These are phyloP conservation scores for Paramecium tetraurelia DNA, from an alignment of 73 alveolate species.

Conservation along the genomic window DNA sequence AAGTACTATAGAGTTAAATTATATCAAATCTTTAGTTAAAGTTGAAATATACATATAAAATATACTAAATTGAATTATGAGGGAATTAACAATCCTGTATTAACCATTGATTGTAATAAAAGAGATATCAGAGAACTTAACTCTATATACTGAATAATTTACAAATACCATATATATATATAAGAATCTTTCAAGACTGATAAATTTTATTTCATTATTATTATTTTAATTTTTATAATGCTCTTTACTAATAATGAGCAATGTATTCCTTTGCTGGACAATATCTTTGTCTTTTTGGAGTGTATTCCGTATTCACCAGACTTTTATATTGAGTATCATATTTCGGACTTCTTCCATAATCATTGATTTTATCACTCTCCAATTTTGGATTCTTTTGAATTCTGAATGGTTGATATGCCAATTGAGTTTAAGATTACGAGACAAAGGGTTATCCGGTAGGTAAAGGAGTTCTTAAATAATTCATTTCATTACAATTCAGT, in stretches of 20 bases:
- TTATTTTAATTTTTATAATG: neutral
- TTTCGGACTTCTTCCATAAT: slow-evolving; percentile 15
- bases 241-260: neutral
- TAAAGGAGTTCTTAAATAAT: slow-evolving; percentile 23
- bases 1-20: neutral
- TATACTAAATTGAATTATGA: neutral
- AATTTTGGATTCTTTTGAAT: neutral
- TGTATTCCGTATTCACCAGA: neutral
- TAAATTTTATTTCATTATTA: neutral
- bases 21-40: neutral
- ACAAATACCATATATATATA: neutral
- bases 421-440: neutral
- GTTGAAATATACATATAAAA: neutral
- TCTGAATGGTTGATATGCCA: slow-evolving; percentile 33
- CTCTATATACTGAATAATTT: neutral
- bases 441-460: slow-evolving; percentile 44
- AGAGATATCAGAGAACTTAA: neutral
- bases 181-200: neutral
- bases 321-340: neutral
- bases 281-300: slow-evolving; percentile 5
- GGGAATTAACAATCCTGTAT: neutral
- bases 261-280: slow-evolving; percentile 42
- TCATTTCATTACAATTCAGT: neutral
- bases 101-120: neutral
- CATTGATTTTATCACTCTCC: neutral